Percentiles rank a stretch among this genome's conserved stretches.
phyloP scores from a whole-genome alignment of 495 filamentous ascomycete genomes.

The Penicillium angulare region DNA sequence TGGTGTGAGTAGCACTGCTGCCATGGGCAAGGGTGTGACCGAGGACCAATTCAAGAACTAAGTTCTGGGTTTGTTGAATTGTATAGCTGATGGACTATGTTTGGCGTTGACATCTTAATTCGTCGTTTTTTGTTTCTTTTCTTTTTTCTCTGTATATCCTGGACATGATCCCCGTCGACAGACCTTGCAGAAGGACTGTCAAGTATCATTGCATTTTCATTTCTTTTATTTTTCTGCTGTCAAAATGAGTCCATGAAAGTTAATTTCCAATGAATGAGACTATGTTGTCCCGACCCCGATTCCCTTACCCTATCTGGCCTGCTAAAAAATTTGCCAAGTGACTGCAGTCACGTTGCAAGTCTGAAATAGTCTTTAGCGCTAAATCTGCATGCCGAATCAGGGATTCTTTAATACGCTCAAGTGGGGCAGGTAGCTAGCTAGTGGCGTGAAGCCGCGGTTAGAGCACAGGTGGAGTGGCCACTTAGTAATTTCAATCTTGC shows the following conservation, averaged over 20 bases:
- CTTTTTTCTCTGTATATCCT: constrained; percentile 7
- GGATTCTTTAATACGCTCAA: not conserved
- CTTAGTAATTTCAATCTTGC: too few relatives aligned
- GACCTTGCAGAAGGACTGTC: constrained; percentile 2
- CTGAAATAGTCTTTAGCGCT: too few relatives aligned
- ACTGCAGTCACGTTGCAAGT: too few relatives aligned
- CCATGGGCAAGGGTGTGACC: constrained; percentile 97
- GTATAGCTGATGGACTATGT: constrained; percentile 10
- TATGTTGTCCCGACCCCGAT: too few relatives aligned
- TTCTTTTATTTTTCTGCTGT: too few relatives aligned
- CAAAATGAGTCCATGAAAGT: constrained; percentile 4
- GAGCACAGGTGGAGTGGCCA: not conserved
- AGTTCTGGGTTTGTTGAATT: not conserved
- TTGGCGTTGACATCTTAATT: constrained; percentile 5
- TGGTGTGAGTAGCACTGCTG: constrained; percentile 84
- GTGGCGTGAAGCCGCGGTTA: not conserved
- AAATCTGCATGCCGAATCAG: too few relatives aligned
- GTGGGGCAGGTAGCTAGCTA: too few relatives aligned
- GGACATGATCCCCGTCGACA: constrained; percentile 19
- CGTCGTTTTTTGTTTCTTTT: constrained; percentile 3
- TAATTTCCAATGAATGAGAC: not conserved
- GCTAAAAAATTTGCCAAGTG: too few relatives aligned
- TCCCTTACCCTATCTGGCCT: too few relatives aligned
- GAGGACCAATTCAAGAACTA: constrained; percentile 85
- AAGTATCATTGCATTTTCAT: constrained; percentile 14